phyloP scores from a whole-genome alignment of 1,284 basidiomycete species.

The Apiotrichum mycotoxinovorans region DNA sequence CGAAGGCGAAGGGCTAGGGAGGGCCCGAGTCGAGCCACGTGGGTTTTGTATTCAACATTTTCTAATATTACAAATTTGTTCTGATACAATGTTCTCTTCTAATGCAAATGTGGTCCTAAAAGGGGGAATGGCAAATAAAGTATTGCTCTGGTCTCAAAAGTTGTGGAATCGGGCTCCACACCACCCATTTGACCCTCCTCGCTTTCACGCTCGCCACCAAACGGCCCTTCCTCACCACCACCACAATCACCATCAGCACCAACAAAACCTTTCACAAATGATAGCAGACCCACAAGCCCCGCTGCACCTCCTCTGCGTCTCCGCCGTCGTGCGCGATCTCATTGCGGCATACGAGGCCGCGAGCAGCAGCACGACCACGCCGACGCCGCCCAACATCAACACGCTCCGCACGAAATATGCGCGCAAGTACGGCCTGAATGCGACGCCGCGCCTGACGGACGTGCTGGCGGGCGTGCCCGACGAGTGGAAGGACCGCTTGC shows the following conservation, averaged over 20 bases:
- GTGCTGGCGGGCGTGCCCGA: constrained; percentile 98
- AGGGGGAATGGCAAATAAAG: too few relatives aligned
- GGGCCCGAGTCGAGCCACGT: neutral
- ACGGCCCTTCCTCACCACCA: neutral
- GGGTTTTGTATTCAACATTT: neutral
- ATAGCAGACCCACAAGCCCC: constrained; percentile 67
- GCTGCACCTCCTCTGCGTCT: constrained; percentile 82
- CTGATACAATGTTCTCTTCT: too few relatives aligned
- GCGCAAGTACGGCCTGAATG: constrained; percentile 81
- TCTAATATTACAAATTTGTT: too few relatives aligned
- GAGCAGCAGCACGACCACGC: constrained; percentile 27
- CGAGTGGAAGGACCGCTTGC: constrained; percentile 85
- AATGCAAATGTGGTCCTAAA: too few relatives aligned
- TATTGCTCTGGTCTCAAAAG: too few relatives aligned
- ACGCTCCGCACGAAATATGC: constrained; percentile 80
- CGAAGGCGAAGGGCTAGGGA: neutral
- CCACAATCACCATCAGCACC: too few relatives aligned
- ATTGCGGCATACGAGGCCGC: constrained; percentile 57
- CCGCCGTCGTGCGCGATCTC: constrained; percentile 89
- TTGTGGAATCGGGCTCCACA: too few relatives aligned
- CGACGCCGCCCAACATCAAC: constrained; percentile 65
- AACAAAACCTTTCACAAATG: constrained; percentile 13
- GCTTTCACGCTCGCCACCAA: neutral
- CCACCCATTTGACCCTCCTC: too few relatives aligned
- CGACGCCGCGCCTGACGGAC: constrained; percentile 89